Percentiles rank a stretch among this genome's conserved stretches.
These are phyloP conservation scores for Rhizopus sp. DNA, from an alignment of 371 early-diverging fungal species.

Conservation along the genomic window DNA sequence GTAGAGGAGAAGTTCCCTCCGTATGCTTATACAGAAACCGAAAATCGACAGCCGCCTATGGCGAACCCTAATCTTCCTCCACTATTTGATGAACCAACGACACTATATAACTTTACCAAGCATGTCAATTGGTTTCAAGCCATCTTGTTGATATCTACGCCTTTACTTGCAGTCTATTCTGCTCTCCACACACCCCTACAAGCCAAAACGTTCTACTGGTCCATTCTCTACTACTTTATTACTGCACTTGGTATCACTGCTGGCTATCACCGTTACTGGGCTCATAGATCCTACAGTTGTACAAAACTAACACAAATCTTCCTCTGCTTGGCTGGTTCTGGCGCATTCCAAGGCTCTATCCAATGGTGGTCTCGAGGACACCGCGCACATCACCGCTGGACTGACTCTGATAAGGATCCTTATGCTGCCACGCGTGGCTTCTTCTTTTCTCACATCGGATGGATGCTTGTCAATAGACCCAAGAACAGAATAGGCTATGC, in stretches of 20 bases:
- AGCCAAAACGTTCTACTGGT: conserved; percentile 73
- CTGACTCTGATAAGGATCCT: conserved; percentile 91
- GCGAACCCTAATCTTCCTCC: conserved; percentile 42
- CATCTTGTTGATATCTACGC: conserved; percentile 71
- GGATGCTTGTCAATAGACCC: conserved; percentile 87
- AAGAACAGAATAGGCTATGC: conserved; percentile 73
- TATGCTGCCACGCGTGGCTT: conserved; percentile 86
- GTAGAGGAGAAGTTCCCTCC: conserved; percentile 18
- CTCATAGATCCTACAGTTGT: conserved; percentile 75
- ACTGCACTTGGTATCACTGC: conserved; percentile 66
- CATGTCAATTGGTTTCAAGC: conserved; percentile 84
- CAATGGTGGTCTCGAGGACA: conserved; percentile 88
- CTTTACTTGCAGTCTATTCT: conserved; percentile 83
- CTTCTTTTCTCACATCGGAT: conserved; percentile 86
- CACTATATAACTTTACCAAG: conserved; percentile 48
- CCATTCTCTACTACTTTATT: conserved; percentile 78
- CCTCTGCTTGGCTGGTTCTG: conserved; percentile 67
- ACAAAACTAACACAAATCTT: conserved; percentile 53
- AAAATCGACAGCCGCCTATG: conserved; percentile 43
- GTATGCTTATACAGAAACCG: conserved; percentile 42
- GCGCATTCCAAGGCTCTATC: conserved; percentile 82
- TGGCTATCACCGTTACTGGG: conserved; percentile 82
- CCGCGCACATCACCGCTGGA: conserved; percentile 88
- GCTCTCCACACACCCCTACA: conserved; percentile 64
- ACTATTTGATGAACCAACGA: conserved; percentile 57